Percentiles rank a stretch among this genome's conserved stretches.
These are phyloP conservation scores for Borealophlyctis nickersoniae DNA, from an alignment of 192 early-diverging fungal species.

Conservation along the genomic window DNA sequence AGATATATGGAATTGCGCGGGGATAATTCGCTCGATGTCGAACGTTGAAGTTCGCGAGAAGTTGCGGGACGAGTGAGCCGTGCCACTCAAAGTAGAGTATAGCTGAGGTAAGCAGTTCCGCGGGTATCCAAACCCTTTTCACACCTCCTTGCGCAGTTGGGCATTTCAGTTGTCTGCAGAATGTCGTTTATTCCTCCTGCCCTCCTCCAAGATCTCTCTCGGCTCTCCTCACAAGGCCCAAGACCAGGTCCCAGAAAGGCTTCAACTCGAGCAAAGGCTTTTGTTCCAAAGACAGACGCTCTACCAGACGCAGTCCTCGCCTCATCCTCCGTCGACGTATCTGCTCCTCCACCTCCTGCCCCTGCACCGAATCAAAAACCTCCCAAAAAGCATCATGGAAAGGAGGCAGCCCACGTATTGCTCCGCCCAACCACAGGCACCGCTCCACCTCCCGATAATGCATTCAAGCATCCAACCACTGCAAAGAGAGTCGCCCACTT, in stretches of 20 bases:
- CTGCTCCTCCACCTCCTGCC: background rate
- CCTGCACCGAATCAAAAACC: background rate
- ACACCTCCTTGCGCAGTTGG: too few relatives aligned
- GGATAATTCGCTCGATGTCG: too few relatives aligned
- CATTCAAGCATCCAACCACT: background rate
- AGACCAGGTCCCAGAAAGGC: constrained; percentile 1
- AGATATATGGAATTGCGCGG: too few relatives aligned
- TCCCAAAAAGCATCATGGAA: background rate
- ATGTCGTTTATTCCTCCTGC: constrained; percentile 24
- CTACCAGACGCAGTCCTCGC: background rate
- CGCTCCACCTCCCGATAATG: background rate
- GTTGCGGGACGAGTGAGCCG: too few relatives aligned
- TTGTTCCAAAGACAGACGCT: constrained; percentile 8
- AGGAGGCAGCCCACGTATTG: background rate
- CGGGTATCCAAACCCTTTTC: too few relatives aligned
- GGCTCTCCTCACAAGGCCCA: constrained; percentile 18
- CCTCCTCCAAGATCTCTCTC: constrained; percentile 21
- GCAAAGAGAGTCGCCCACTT: too few relatives aligned
- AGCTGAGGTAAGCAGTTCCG: too few relatives aligned
- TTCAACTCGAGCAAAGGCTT: constrained; percentile 16
- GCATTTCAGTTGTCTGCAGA: too few relatives aligned
- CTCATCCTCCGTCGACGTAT: too few relatives aligned
- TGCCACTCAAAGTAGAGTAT: too few relatives aligned
- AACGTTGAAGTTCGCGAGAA: too few relatives aligned
- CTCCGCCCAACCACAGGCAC: background rate